Base-by-base conservation (phyloP, 2,329 filamentous ascomycete species). In the Incumbomyces delicatus region DNA sequence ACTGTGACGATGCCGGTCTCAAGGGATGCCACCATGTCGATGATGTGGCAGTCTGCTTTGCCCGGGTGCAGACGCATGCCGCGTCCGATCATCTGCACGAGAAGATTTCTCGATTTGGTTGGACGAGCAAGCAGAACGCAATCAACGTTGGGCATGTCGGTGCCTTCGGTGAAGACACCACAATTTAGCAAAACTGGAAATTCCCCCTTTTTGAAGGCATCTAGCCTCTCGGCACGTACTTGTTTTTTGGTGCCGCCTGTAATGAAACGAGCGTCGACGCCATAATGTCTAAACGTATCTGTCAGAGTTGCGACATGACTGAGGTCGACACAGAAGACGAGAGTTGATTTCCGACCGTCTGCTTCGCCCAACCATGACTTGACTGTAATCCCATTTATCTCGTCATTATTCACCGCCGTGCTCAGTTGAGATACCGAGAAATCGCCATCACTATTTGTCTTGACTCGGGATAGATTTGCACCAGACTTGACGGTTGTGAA, bases 61-160 rank as follows among this genome's bases (percentile, higher is more conserved):
- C 77, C 84, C 1, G 81, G 72, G 61, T 87, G 76, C 33, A 95
- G 68, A 35, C 92, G 80, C 79, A 98, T 85, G 3, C 92, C 92
- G 57, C 92, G 78, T 1, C 92, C 92, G 51, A 98, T 95, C 92
- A 98, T 98, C 65, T 98, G 92, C 1, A 96, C 80, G 1, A 98
- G 77, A 2, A 98, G 70, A 57, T 95, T 96, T n/a, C 85, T 80
- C 13, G 92, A 96, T 56, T 83, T 81, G 1, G 92, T 98, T 0
- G 92, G 92, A 18, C 92, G 74, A 2, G 85, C 88, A 7, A 98
- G 74, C 7, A 98, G 62, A 18, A 98, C 78, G 60, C 92, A 96
- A 67, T 98, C 92, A 54, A 98, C 86, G 61, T 94, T 95, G 5
- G 94, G 92, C 29, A 98, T 95, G 60, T 98, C 92, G 1, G 92